A percentile compares a stretch with the other conserved stretches of the same genome.
Conservation (phyloP, 169 alveolate genomes). For the Plasmodium malariae region DNA sequence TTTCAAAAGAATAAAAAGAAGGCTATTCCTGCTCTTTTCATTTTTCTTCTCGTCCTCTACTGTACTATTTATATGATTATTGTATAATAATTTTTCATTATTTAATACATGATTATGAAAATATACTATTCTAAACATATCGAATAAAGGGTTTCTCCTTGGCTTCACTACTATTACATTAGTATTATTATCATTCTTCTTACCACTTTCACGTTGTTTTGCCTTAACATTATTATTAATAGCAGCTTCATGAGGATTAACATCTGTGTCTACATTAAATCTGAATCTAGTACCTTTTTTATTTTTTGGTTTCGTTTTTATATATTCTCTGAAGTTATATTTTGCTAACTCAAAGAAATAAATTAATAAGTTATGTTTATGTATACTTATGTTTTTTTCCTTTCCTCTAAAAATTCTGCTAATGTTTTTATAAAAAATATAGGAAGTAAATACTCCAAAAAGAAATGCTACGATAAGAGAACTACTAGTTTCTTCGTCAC, state of each 20-base stretch:
- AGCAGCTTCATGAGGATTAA: not conserved
- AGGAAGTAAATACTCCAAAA: constrained; percentile 20
- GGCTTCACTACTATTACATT: not conserved
- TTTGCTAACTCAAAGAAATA: constrained; percentile 64
- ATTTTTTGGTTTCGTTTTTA: constrained; percentile 16
- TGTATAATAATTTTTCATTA: constrained; percentile 32
- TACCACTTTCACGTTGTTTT: not conserved
- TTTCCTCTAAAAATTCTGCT: constrained; percentile 16
- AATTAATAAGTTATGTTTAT: constrained; percentile 17
- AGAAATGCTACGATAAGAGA: constrained; percentile 16
- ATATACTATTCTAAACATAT: constrained; percentile 14
- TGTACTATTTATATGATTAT: not conserved
- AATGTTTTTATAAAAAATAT: constrained; percentile 26
- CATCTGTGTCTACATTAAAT: constrained; percentile 11
- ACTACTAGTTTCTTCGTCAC: not conserved
- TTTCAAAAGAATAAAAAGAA: not conserved
- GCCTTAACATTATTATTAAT: not conserved
- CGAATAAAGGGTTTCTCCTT: constrained; percentile 14
- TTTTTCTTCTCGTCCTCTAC: not conserved
- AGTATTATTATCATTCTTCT: not conserved
- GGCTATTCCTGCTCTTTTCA: not conserved
- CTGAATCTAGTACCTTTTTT: constrained; percentile 48
- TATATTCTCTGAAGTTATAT: constrained; percentile 18
- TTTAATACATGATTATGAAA: constrained; percentile 30
- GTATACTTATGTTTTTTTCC: constrained; percentile 7